phyloP scores from a whole-genome alignment of 2,329 filamentous ascomycete genomes.

The Colletotrichum shisoi region DNA sequence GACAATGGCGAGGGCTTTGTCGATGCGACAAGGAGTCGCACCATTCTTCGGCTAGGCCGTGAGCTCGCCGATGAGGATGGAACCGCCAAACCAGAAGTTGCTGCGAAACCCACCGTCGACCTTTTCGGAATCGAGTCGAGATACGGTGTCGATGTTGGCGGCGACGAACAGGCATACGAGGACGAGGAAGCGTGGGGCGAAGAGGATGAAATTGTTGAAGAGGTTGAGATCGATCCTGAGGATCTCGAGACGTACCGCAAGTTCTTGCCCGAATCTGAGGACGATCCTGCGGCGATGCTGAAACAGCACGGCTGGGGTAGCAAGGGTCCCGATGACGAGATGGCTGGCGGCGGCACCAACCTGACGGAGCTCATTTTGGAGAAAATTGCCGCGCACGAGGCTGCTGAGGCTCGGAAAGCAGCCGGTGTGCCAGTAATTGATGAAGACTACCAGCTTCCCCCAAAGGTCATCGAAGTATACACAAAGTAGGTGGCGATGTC shows the following conservation, averaged over 20 bases:
- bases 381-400: slow-evolving; percentile 92
- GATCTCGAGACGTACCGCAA: slow-evolving; percentile 91
- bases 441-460: slow-evolving; percentile 85
- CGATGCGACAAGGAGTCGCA: slow-evolving; percentile 85
- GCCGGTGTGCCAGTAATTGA: slow-evolving; percentile 71
- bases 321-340: slow-evolving; percentile 54
- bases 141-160: slow-evolving; percentile 65
- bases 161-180: slow-evolving; percentile 57
- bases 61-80: slow-evolving; percentile 84
- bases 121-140: slow-evolving; percentile 84
- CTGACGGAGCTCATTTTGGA: slow-evolving; percentile 91
- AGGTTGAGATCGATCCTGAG: slow-evolving; percentile 83
- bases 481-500: slow-evolving; percentile 69
- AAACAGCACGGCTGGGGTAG: slow-evolving; percentile 66
- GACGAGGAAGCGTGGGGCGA: slow-evolving; percentile 78
- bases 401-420: slow-evolving; percentile 60
- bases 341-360: slow-evolving; percentile 69
- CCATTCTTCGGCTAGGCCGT: slow-evolving; percentile 88
- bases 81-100: slow-evolving; percentile 51
- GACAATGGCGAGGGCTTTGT: slow-evolving; percentile 75
- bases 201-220: slow-evolving; percentile 75
- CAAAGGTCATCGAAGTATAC: slow-evolving; percentile 93
- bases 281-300: slow-evolving; percentile 69
- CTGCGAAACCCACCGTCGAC: slow-evolving; percentile 54
- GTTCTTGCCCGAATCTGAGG: slow-evolving; percentile 79